Conservation (phyloP, 352 stramenopile genomes). For the Phytophthora cryptogea region DNA sequence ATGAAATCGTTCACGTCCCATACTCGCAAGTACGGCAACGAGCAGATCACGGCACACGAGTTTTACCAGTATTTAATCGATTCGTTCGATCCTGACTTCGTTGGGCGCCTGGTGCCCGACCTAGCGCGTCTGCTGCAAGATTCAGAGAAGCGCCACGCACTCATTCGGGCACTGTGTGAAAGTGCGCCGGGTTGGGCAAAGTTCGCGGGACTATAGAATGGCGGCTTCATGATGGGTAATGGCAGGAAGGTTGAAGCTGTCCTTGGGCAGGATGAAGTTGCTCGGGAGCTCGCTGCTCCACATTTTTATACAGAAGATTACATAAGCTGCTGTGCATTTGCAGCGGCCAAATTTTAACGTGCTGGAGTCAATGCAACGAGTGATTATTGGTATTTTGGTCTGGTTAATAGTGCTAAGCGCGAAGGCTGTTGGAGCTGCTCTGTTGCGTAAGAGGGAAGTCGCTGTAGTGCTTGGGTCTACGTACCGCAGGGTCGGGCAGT, state of each 20-base stretch:
- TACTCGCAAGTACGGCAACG: conserved; percentile 83
- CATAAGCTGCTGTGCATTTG: conserved; percentile 7
- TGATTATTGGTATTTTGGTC: conserved; percentile 4
- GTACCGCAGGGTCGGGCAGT: conserved; percentile 35
- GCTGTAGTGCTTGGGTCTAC: conserved; percentile 80
- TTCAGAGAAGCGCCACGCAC: conserved; percentile 80
- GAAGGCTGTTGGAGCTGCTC: conserved; percentile 43
- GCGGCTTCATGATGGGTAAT: not conserved
- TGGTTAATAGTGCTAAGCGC: conserved; percentile 24
- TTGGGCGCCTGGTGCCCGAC: conserved; percentile 82
- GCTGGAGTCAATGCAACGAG: conserved; percentile 17
- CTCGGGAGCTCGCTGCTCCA: conserved; percentile 13
- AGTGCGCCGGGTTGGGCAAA: conserved; percentile 82
- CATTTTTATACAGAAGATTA: conserved; percentile 32
- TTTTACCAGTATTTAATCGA: conserved; percentile 91
- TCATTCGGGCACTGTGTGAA: conserved; percentile 85
- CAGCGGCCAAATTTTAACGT: conserved; percentile 19
- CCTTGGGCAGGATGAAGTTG: conserved; percentile 12
- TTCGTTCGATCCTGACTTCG: conserved; percentile 89
- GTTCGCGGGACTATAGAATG: conserved; percentile 76
- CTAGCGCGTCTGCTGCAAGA: conserved; percentile 85
- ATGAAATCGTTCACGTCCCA: conserved; percentile 89
- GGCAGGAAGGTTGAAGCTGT: conserved; percentile 10
- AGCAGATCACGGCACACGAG: conserved; percentile 85
- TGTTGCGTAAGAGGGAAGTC: conserved; percentile 58